phyloP scores from a whole-genome alignment of 2,329 filamentous ascomycete genomes.

The Diaporthe ilicicola region DNA sequence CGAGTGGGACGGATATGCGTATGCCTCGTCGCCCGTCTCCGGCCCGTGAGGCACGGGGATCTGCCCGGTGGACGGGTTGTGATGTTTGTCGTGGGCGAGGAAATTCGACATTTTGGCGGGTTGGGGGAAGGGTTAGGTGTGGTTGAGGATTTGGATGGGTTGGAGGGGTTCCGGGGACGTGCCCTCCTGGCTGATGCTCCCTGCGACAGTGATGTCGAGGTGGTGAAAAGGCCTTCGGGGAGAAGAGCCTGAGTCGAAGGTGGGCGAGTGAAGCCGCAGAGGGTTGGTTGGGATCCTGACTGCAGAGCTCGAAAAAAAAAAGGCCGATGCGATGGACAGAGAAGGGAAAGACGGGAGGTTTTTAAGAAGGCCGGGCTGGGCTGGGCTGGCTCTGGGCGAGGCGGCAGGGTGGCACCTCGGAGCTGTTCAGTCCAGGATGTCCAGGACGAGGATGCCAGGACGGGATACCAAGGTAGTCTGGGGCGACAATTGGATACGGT shows the following conservation, averaged over 20 bases:
- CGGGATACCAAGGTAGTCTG: background rate
- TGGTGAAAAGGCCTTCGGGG: constrained; percentile 8
- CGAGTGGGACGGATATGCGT: constrained; percentile 52
- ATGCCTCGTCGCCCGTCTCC: constrained; percentile 56
- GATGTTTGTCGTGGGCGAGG: constrained; percentile 49
- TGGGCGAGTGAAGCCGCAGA: constrained; percentile 25
- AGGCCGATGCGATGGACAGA: background rate
- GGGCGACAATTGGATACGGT: background rate
- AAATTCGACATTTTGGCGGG: constrained; percentile 45
- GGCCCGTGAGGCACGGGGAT: constrained; percentile 65
- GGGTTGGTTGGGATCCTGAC: constrained; percentile 12
- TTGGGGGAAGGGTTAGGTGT: background rate
- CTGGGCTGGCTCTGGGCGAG: background rate
- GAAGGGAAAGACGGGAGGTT: constrained; percentile 18
- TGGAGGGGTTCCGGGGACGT: background rate
- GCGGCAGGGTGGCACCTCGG: background rate
- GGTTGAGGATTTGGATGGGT: background rate
- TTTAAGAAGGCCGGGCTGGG: constrained; percentile 10
- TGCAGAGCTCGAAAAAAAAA: constrained; percentile 21
- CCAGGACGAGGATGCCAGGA: background rate
- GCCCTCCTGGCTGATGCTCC: background rate
- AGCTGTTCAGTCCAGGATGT: background rate
- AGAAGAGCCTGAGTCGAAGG: constrained; percentile 3
- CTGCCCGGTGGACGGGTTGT: constrained; percentile 56
- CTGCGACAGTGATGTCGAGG: background rate